Conservation (phyloP, 148 eudicot genomes). For the Nyssa sinensis region DNA sequence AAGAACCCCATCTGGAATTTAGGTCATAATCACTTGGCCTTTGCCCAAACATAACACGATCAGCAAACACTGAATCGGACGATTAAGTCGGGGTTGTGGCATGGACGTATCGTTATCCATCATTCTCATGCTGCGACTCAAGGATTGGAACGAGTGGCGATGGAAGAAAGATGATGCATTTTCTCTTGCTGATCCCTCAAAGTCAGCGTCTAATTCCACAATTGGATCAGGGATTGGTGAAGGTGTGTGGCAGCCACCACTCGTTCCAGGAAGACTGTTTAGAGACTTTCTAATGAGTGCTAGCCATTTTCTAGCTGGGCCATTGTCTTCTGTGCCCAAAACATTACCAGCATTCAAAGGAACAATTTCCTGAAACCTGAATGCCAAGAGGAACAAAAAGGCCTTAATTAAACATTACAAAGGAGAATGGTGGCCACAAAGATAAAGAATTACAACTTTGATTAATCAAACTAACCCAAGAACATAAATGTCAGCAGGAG, state of each 20-base stretch:
- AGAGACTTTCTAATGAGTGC: conserved; percentile 73
- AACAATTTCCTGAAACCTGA: conserved; percentile 95
- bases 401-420: not conserved
- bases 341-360: conserved; percentile 98
- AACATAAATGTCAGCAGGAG: conserved; percentile 96
- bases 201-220: conserved; percentile 72
- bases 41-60: conserved; percentile 52
- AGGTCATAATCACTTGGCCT: conserved; percentile 68
- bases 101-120: conserved; percentile 41
- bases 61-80: conserved; percentile 89
- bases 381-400: conserved; percentile 11
- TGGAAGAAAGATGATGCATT: conserved; percentile 59
- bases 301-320: conserved; percentile 88
- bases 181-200: conserved; percentile 59
- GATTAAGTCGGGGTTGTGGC: conserved; percentile 55
- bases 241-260: conserved; percentile 51
- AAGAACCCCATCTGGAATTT: conserved; percentile 54
- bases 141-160: conserved; percentile 74
- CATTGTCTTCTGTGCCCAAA: conserved; percentile 94
- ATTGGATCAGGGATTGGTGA: conserved; percentile 78
- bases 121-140: conserved; percentile 69
- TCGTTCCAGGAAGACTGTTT: conserved; percentile 68
- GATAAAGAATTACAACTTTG: not conserved
- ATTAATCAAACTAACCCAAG: conserved; percentile 61
- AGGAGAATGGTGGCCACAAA: not conserved